Evolutionary conservation across 2,329 filamentous ascomycete genomes (phyloP), one percentile per base, ranked within the genome.

Genomic region (Apiospora arundinis): DNA sequence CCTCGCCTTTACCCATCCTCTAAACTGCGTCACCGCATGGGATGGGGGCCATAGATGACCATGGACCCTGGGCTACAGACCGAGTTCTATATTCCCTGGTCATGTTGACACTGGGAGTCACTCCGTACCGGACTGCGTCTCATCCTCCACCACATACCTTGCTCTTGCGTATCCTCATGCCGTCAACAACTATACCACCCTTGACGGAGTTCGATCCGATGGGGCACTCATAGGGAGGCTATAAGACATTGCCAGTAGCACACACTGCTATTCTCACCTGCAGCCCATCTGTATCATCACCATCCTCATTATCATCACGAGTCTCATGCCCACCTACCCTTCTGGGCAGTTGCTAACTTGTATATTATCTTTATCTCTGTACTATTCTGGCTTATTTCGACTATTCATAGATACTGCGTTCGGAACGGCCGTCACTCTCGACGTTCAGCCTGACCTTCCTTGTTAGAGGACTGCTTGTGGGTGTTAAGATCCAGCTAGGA

Each of bases 51-150:
- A 60, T 60, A 25, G 52, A 28, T 60, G 52, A 60, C 18, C 56
- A 63, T 37, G 32, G 18, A 63, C 21, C 56, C 32, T 63, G 28
- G 28, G 32, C 37, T 40, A 63, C 56, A 6, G 32, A 40, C 32
- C 32, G 32, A 32, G 32, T 6, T 32, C 9, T 40, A 16, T 63
- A 4, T 11, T 63, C 32, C 32, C 32, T 40, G 32, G 32, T 63
- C 56, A 63, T 63, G 56, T 63, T 63, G 56, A 40, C 56, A 4
- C 14, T n/a, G 18, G 21, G 56, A 63, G 56, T 63, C 56, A 60
- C 32, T 63, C 32, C 28, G 28, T 40, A 32, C 56, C n/a, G 18
- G 32, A 28, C 56, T 63, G 21, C 32, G 56, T 63, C 56, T 63
- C 56, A 63, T 63, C 56, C 56, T 23, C 56, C 56, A 63, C 21